These are phyloP conservation scores for Quercus dentata DNA, from an alignment of 306 rosid species.

Conservation along the genomic window DNA sequence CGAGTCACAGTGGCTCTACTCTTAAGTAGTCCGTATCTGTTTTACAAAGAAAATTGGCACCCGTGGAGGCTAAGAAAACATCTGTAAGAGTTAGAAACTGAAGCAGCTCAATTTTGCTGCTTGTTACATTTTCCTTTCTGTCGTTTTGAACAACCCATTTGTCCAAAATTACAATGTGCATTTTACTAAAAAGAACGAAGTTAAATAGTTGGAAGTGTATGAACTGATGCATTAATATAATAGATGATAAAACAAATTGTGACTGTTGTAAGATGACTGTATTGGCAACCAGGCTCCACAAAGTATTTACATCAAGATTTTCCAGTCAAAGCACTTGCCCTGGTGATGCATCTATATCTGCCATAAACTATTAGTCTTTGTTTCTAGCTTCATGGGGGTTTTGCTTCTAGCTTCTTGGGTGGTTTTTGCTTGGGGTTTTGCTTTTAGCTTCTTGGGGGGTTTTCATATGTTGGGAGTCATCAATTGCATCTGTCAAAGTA, in stretches of 20 bases:
- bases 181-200: background rate
- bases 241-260: background rate
- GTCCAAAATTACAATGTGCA: background rate
- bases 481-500: constrained; percentile 3
- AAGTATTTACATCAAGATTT: background rate
- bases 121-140: background rate
- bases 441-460: background rate
- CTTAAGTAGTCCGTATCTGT: background rate
- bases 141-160: background rate
- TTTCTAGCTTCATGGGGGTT: constrained; percentile 1
- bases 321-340: background rate
- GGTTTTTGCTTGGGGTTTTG: background rate
- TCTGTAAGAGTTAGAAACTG: background rate
- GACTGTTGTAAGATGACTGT: background rate
- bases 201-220: background rate
- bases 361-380: background rate
- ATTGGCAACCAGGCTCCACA: background rate
- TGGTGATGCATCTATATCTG: background rate
- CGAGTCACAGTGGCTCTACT: background rate
- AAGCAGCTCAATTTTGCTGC: background rate
- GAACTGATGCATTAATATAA: background rate
- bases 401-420: background rate
- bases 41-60: background rate
- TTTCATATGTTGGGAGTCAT: constrained; percentile 16
- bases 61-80: background rate